Conservation (phyloP, 495 filamentous ascomycete genomes). For the Haplographium delicatum region DNA sequence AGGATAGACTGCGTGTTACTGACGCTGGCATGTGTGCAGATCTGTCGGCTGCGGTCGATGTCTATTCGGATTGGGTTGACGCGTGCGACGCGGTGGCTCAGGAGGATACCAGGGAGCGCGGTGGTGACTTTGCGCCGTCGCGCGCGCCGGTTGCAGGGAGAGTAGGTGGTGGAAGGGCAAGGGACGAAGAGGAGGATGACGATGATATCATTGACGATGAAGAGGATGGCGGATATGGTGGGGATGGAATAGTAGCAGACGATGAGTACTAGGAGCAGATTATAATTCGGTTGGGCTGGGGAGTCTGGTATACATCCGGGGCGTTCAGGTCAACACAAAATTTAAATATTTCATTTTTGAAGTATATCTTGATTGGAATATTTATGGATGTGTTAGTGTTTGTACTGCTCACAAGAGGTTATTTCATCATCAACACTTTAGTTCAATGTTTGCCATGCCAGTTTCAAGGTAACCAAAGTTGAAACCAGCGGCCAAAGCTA, state of each 20-base stretch:
- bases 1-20: not conserved
- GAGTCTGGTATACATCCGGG: slow-evolving; percentile 5
- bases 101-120: slow-evolving; percentile 29
- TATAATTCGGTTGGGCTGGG: not conserved
- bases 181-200: slow-evolving; percentile 28
- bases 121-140: slow-evolving; percentile 11
- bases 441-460: too few species aligned
- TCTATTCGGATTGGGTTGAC: slow-evolving; percentile 98
- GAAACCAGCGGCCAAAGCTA: too few species aligned
- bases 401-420: too few species aligned
- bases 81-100: slow-evolving; percentile 82
- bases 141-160: slow-evolving; percentile 9
- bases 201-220: slow-evolving; percentile 27
- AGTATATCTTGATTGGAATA: too few species aligned
- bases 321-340: slow-evolving; percentile 16
- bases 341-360: too few species aligned
- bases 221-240: slow-evolving; percentile 25
- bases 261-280: slow-evolving; percentile 23
- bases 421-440: too few species aligned
- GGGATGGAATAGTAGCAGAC: slow-evolving; percentile 30
- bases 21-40: slow-evolving; percentile 9
- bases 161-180: slow-evolving; percentile 35
- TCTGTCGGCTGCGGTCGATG: slow-evolving; percentile 83
- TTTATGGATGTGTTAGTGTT: too few species aligned
- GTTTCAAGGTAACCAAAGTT: too few species aligned